Base-by-base conservation (phyloP, 2,329 filamentous ascomycete genomes). In the Venturia effusa region DNA sequence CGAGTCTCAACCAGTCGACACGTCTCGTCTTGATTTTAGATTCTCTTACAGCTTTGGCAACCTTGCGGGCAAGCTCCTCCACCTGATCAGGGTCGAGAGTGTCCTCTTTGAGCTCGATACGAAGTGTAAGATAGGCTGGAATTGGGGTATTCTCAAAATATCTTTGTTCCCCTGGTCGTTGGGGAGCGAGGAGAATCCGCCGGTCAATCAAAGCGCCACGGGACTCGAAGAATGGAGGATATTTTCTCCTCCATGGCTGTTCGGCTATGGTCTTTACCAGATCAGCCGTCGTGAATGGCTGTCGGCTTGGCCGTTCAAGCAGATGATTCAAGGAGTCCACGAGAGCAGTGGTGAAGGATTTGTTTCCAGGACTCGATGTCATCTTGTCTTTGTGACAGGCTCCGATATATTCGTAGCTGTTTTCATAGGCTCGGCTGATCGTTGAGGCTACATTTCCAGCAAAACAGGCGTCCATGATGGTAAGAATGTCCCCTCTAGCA, bases 391-490 rank as follows among this genome's bases (percentile, higher is more conserved):
- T 43, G 8, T 61, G 27, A 40, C 57, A 61, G 3, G 63, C 63
- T 22, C 39, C 63, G 19, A 64, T 40, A n/a, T 61, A 61, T 34
- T 64, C 63, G 59, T 61, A 64, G 17, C 11, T 48, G 22, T 32
- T 32, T 11, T 51, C 51, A 41, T 63, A 55, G 10, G 27, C 51
- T 19, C 55, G 7, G 19, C 61, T 8, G n/a, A 45, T n/a, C 2
- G 51, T 39, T 3, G 48, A 17, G 0, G 30, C 0, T 10, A 64
- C 41, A 48, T 39, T 51, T 13, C 64, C 64, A 37, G 64, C 41
- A 45, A 64, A 48, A 22, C 64, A 66, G 3, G 40, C 43, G n/a
- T 66, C 64, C 39, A 66, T 48, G 32, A 66, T 64, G 15, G 59
- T 54, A 19, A 66, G 40, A 41, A 66, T 30, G 32, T 65, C 64